Evolutionary conservation across 805 yeast species (phyloP).

Genomic region (Helenozyma rhizophorensis): DNA sequence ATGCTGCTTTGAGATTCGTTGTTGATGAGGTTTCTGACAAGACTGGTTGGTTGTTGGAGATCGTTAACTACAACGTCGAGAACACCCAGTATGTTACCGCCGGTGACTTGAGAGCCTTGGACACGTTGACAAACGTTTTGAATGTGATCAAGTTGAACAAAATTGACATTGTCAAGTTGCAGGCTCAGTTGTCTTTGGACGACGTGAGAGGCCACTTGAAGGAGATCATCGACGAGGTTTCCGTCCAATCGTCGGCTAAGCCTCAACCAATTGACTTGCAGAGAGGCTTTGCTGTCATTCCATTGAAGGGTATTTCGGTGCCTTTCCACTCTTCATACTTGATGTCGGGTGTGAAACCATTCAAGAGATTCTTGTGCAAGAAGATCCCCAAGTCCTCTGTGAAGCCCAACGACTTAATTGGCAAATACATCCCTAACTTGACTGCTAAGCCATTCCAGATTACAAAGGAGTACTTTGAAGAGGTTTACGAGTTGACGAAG

Average conservation of each 20-base stretch:
- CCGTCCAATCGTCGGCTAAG: conserved; percentile 77
- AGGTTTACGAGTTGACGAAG: conserved; percentile 86
- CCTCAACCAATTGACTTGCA: conserved; percentile 96
- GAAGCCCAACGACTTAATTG: conserved; percentile 87
- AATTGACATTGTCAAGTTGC: conserved; percentile 85
- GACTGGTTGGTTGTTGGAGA: conserved; percentile 93
- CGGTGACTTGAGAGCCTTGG: conserved; percentile 95
- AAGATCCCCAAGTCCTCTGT: conserved; percentile 93
- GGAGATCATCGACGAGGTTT: conserved; percentile 83
- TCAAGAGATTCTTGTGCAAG: conserved; percentile 95
- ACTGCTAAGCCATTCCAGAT: conserved; percentile 97
- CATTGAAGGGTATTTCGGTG: conserved; percentile 97
- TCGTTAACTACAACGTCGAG: conserved; percentile 97
- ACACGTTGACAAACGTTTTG: conserved; percentile 86
- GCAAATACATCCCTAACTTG: conserved; percentile 96
- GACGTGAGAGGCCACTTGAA: conserved; percentile 83
- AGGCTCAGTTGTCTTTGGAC: conserved; percentile 76
- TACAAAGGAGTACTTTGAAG: conserved; percentile 95
- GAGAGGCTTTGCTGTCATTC: conserved; percentile 98
- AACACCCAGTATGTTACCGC: conserved; percentile 98
- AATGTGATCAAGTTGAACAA: conserved; percentile 92
- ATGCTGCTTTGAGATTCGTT: conserved; percentile 90
- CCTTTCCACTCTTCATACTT: conserved; percentile 99
- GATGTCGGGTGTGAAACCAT: conserved; percentile 98
- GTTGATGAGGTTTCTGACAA: conserved; percentile 80